Conservation (phyloP, 192 early-diverging fungal species). For the Gaertneriomyces sp. region DNA sequence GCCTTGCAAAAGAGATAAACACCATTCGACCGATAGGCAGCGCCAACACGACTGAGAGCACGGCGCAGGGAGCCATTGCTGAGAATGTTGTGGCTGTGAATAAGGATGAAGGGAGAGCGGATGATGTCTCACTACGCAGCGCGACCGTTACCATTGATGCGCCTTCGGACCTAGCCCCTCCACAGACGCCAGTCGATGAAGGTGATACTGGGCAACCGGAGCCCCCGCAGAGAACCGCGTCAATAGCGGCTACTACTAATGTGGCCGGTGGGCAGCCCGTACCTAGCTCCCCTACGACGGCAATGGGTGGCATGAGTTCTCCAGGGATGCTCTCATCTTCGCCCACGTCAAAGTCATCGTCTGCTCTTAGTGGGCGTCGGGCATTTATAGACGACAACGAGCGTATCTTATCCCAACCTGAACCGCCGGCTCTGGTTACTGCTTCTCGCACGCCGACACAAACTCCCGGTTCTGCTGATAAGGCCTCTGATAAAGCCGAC, state of each 20-base stretch:
- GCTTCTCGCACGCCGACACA: not conserved
- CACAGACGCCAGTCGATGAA: not conserved
- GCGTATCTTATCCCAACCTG: slow-evolving; percentile 46
- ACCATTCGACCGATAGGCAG: slow-evolving; percentile 20
- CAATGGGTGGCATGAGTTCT: not conserved
- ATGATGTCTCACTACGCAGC: too few relatives aligned
- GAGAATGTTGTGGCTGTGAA: not conserved
- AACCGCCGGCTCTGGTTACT: slow-evolving; percentile 32
- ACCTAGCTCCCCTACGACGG: not conserved
- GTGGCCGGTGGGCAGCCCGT: not conserved
- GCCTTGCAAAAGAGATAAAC: slow-evolving; percentile 55
- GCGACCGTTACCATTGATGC: not conserved
- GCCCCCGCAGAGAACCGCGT: not conserved
- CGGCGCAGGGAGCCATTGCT: not conserved
- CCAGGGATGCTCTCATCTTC: not conserved
- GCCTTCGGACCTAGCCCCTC: not conserved
- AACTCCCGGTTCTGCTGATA: not conserved
- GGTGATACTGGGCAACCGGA: not conserved
- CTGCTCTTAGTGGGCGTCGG: not conserved
- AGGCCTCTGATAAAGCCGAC: not conserved
- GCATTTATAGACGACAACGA: slow-evolving; percentile 49
- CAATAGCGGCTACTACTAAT: not conserved
- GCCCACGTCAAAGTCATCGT: not conserved
- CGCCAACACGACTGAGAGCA: not conserved
- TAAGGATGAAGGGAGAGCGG: not conserved